Base-by-base conservation (phyloP, 768 basidiomycete species). In the Hygrophorus russula region DNA sequence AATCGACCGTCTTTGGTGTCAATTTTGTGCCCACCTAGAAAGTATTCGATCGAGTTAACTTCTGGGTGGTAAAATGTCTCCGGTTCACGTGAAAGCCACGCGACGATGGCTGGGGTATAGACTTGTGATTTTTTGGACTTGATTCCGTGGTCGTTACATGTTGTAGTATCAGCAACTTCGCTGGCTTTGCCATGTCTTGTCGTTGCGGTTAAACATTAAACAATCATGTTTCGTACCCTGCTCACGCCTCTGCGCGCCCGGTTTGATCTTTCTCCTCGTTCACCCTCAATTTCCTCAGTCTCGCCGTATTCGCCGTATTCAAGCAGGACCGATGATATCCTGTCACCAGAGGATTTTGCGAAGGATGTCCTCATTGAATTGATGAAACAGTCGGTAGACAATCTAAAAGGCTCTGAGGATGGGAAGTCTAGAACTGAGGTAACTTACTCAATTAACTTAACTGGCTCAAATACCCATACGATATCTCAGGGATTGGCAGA, bases 331-430 rank as follows among this genome's bases (percentile, higher is more conserved):
- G 53, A 69, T 42, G 66, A 69, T 20, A 68, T 68, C 30, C 56
- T 69, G 37, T 60, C 66, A 11, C 78, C 81, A 10, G 82, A 84
- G 55, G 78, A 84, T 54, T 82, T 83, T 56, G 82, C 80, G 8
- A 62, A 80, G 47, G 82, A 83, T 56, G 82, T 81, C 15, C 66
- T 83, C 32, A 66, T 83, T 18, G 76, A 81, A 56, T 61, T 82
- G 24, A 81, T 90, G 76, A 67, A 78, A 27, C 76, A 73, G 45
- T 63, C 77, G 0, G 71, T 89, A 15, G 85, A 85, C 50, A 73
- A 72, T 43, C 60, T 91, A 42, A 89, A 86, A 61, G 53, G 64
- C 12, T 70, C 74, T 2, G 70, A 75, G 38, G 66, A 67, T 17
- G 14, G 19, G 11, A 11, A 29, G 19, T 30, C 41, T 15, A 20